Percentiles rank a stretch among this genome's conserved stretches.
These are phyloP conservation scores for Yamadazyma endophytica DNA, from an alignment of 805 yeast genomes.

Conservation along the genomic window DNA sequence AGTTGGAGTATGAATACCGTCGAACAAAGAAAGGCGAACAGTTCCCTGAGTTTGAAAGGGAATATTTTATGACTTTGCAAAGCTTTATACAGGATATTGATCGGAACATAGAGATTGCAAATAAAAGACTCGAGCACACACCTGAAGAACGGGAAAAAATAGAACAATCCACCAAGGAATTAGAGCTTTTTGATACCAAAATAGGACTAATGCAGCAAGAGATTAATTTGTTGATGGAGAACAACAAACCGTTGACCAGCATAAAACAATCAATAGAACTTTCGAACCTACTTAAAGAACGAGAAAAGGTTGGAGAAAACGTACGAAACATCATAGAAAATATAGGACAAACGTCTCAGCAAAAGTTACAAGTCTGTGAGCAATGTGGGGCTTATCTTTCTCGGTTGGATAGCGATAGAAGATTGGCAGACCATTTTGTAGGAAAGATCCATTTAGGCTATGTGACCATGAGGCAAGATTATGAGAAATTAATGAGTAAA, in stretches of 20 bases:
- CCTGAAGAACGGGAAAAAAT: slow-evolving; percentile 67
- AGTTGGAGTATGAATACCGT: slow-evolving; percentile 59
- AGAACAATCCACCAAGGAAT: slow-evolving; percentile 47
- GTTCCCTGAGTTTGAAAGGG: slow-evolving; percentile 49
- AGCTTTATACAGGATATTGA: slow-evolving; percentile 63
- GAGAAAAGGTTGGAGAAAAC: slow-evolving; percentile 51
- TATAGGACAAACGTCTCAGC: slow-evolving; percentile 82
- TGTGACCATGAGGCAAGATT: slow-evolving; percentile 64
- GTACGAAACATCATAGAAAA: slow-evolving; percentile 63
- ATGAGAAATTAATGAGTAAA: slow-evolving; percentile 29
- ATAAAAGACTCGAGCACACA: slow-evolving; percentile 63
- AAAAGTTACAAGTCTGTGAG: slow-evolving; percentile 84
- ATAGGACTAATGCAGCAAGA: slow-evolving; percentile 69
- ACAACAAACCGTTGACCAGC: slow-evolving; percentile 49
- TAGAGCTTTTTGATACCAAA: slow-evolving; percentile 58
- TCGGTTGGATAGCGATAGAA: slow-evolving; percentile 77
- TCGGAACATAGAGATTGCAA: slow-evolving; percentile 57
- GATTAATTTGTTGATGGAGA: slow-evolving; percentile 46
- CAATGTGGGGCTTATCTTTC: slow-evolving; percentile 88
- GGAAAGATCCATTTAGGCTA: slow-evolving; percentile 87
- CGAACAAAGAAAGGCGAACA: slow-evolving; percentile 36
- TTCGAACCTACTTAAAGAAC: slow-evolving; percentile 40
- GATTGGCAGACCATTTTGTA: slow-evolving; percentile 84
- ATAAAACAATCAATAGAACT: slow-evolving; percentile 46
- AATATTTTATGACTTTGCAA: slow-evolving; percentile 46